phyloP scores from a whole-genome alignment of 495 filamentous ascomycete genomes.

The Astrothelium subdiscretum region DNA sequence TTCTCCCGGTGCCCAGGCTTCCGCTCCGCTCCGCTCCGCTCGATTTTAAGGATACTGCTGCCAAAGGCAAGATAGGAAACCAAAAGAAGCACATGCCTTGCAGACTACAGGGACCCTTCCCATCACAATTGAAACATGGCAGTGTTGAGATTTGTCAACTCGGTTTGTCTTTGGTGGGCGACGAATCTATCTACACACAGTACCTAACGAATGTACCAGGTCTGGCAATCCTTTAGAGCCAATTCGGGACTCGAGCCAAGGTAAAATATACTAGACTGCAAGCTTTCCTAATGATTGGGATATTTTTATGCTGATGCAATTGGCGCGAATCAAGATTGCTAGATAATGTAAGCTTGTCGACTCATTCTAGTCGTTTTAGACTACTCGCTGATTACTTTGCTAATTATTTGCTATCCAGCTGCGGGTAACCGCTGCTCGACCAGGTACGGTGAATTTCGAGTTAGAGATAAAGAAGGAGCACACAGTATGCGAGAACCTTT shows the following conservation, averaged over 20 bases:
- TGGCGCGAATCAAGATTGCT: conserved; percentile 19
- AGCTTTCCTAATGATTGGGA: too few species aligned
- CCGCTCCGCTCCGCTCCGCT: neutral
- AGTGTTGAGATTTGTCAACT: conserved; percentile 50
- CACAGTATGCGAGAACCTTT: too few species aligned
- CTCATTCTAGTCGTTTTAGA: neutral
- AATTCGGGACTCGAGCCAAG: conserved; percentile 80
- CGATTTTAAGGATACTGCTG: too few species aligned
- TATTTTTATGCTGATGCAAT: too few species aligned
- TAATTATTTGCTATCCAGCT: conserved; percentile 39
- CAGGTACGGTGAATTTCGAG: conserved; percentile 77
- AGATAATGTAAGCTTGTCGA: conserved; percentile 18
- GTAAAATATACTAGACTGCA: too few species aligned
- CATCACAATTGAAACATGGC: conserved; percentile 31
- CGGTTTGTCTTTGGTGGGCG: conserved; percentile 33
- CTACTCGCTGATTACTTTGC: neutral
- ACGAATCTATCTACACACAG: too few species aligned
- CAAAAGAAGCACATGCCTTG: neutral
- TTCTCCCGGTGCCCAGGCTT: neutral
- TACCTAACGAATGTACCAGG: conserved; percentile 33
- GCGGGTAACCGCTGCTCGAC: conserved; percentile 60
- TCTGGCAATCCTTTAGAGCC: conserved; percentile 69
- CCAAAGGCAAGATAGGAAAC: too few species aligned
- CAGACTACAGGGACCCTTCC: neutral
- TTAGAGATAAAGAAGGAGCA: conserved; percentile 77